Evolutionary conservation across 108 stramenopile species (phyloP), one percentile per base, ranked within the genome.

Genomic region (Fistulifera pelliculosa): DNA sequence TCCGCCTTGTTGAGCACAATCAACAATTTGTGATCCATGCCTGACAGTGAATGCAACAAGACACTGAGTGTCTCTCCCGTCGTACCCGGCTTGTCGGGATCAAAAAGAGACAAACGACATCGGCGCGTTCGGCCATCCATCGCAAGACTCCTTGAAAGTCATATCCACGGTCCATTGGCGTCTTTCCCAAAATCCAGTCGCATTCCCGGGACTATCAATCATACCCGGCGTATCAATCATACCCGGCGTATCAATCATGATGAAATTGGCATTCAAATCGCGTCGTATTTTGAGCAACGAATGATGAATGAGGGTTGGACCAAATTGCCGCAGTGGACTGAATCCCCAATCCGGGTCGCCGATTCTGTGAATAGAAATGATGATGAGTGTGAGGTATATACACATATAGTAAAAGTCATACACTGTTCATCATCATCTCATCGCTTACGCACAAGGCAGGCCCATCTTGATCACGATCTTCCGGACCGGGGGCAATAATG

Each of bases 301-400:
- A 66, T 98, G 99, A 65, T 98, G 95, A 5, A 96, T 88, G 49
- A 99, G 72, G 1, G 86, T 89, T 4, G 95, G 95, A 12, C 99
- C 99, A 64, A 96, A 99, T 39, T 85, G 80, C 3, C 96, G 70
- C 26, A 99, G 64, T 41, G 64, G 85, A 28, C 66, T 55, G 58
- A 99, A 99, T 8, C 99, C 99, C 68, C 96, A 80, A 71, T 98
- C 99, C 0, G 99, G 99, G 74, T 98, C 94, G 12, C 96, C 94
- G 11, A 60, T 35, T 35, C 31, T 35, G 31, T 35, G 21, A 47
- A 47, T 11, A 22, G 21, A 21, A 11, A 47, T 21, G 44, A 13
- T 41, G 31, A 35, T 35, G 8, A 35, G 31, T 35, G 31, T 3
- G 31, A 35, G 31, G 7, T 52, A 52, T 3, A 7, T 19, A 24